Base-by-base conservation (phyloP, 768 basidiomycete genomes). In the Boletales sp. region DNA sequence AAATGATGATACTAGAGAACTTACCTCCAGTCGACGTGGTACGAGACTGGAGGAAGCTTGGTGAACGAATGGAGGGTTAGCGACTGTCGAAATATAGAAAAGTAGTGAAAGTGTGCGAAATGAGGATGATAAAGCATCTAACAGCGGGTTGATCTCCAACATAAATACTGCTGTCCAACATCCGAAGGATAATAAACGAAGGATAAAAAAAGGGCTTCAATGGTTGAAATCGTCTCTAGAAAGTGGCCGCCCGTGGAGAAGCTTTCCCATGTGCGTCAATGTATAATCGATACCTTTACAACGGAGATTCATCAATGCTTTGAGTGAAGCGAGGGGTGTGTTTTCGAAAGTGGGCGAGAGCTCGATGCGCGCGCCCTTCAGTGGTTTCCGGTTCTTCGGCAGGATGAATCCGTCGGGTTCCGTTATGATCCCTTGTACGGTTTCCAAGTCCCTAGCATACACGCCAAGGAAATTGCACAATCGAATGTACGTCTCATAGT, bases 261-360 rank as follows among this genome's bases (percentile, higher is more conserved):
- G 60, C 45, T 69, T 70, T 8, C 74, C 74, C 51, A 74, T 55
- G 45, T 75, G 73, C 13, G 73, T 74, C 39, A 51, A 38, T 15
- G 52, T 34, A 54, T 64, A 76, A 13, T 59, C 50, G 56, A 69
- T 61, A 8, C 73, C 73, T 45, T 72, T 76, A 47, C 73, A 64
- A 27, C 72, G 65, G 36, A 68, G 50, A 6, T 42, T 32, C 29
- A 63, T 46, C 34, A 62, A 29, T 1, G 37, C 51, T 40, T 43
- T 46, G 17, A 65, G 38, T 35, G 64, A 60, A 19, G 53, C 43
- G 2, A 75, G 32, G 8, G 72, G 74, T 37, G 67, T 71, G 30
- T 50, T 24, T 17, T 54, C 47, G 60, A 76, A 73, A 12, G 63
- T 48, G 43, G 65, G 64, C 8, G 27, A 2, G 21, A 21, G 21